These are phyloP conservation scores for Calonectria leucothoes DNA, from an alignment of 2,329 filamentous ascomycete genomes.

Conservation along the genomic window DNA sequence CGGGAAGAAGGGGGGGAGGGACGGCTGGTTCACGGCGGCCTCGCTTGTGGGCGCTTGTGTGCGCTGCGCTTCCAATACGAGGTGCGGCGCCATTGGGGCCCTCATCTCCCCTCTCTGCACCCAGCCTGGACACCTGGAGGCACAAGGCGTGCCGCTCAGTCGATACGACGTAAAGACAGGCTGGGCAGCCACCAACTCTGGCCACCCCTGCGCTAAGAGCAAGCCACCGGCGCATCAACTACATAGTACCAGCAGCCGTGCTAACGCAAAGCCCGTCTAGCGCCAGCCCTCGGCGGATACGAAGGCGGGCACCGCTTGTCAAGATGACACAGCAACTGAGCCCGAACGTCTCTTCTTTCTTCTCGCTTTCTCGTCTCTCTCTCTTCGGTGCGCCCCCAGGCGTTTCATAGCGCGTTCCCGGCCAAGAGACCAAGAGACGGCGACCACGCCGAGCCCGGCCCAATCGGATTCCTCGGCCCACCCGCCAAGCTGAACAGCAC, in stretches of 20 bases:
- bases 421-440: too few relatives aligned
- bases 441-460: not conserved
- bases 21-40: too few relatives aligned
- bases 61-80: too few relatives aligned
- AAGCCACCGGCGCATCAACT: not conserved
- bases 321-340: not conserved
- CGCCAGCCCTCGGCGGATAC: not conserved
- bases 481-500: not conserved
- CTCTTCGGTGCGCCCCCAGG: not conserved
- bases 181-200: not conserved
- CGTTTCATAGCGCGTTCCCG: not conserved
- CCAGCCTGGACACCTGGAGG: not conserved
- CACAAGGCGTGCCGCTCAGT: not conserved
- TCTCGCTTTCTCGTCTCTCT: not conserved
- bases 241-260: not conserved
- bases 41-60: not conserved
- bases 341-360: not conserved
- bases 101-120: not conserved
- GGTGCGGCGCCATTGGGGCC: not conserved
- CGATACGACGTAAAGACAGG: not conserved
- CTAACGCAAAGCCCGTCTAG: not conserved
- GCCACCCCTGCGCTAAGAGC: conserved; percentile 1
- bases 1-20: too few relatives aligned
- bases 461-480: not conserved
- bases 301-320: not conserved